Conservation (phyloP, 495 filamentous ascomycete species). For the Tuber calosporum region DNA sequence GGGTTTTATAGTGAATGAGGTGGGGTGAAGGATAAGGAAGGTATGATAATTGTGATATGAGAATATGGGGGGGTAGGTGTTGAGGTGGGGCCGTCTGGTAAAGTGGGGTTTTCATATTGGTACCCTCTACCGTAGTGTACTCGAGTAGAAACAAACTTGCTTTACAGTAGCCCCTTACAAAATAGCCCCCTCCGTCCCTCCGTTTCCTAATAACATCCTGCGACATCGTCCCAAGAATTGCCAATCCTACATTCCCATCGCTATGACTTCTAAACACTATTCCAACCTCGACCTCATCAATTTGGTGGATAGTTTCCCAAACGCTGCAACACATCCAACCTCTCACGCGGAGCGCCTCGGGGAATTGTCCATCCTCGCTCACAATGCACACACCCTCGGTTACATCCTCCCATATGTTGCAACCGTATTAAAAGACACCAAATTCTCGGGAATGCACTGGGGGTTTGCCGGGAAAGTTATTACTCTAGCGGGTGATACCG, state of each 20-base stretch:
- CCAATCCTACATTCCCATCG: not conserved
- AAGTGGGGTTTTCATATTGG: slow-evolving; percentile 14
- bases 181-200: not conserved
- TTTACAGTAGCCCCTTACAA: not conserved
- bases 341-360: slow-evolving; percentile 30
- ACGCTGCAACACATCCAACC: slow-evolving; percentile 23
- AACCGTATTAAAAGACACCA: slow-evolving; percentile 16
- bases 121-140: not conserved
- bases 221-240: not conserved
- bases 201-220: not conserved
- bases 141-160: not conserved
- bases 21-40: not conserved
- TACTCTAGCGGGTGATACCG: slow-evolving; percentile 47
- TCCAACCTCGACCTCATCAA: slow-evolving; percentile 41
- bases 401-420: slow-evolving; percentile 35
- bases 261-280: slow-evolving; percentile 16
- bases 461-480: slow-evolving; percentile 48
- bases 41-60: no score
- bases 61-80: not conserved
- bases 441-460: slow-evolving; percentile 45
- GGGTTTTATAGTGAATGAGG: not conserved
- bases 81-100: not conserved
- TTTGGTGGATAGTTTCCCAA: slow-evolving; percentile 39
- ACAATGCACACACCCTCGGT: slow-evolving; percentile 32
- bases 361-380: slow-evolving; percentile 24